Evolutionary conservation across 1,284 basidiomycete genomes (phyloP), one percentile per base, ranked within the genome.

Genomic region (Mycosarcoma maydis): DNA sequence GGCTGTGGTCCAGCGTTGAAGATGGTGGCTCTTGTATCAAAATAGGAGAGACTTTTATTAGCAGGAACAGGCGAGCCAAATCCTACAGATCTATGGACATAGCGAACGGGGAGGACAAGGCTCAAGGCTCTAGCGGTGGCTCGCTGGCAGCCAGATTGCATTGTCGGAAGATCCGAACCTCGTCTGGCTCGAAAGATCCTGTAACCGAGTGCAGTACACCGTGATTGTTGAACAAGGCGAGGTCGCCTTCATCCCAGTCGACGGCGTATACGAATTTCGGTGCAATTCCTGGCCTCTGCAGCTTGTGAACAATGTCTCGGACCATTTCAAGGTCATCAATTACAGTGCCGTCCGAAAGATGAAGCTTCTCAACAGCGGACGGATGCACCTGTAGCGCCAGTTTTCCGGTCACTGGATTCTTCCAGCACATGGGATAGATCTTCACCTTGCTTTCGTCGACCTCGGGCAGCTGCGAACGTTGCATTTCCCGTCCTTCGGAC

Each of bases 221-320:
- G 30, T 43, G 42, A 23, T 43, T 43, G 42, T 43, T 43, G 30
- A 43, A 43, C 13, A 43, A 30, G 17, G 42, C 42, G 19, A 43
- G 42, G 20, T 43, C 42, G 29, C 42, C 42, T 30, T 43, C 42
- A 16, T 43, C 30, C 42, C 42, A 43, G 42, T 43, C 42, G 19
- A 43, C 42, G 19, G 42, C 42, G 13, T 43, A 32, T 13, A 43
- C 29, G 19, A 43, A 20, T 3, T 43, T 30, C 4, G 42, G 42
- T 5, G 42, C 42, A 20, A 43, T 43, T 6, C 42, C 30, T 9
- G 42, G 42, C 20, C 42, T 43, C n/a, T 43, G 42, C 29, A 43
- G 42, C 30, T 30, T 32, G 29, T 43, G 42, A 22, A 43, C 42
- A 30, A 43, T 43, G 29, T 43, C 42, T 30, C 42, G 27, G 13